Conservation (phyloP, 1,284 basidiomycete genomes). For the Austroboletus niveus region DNA sequence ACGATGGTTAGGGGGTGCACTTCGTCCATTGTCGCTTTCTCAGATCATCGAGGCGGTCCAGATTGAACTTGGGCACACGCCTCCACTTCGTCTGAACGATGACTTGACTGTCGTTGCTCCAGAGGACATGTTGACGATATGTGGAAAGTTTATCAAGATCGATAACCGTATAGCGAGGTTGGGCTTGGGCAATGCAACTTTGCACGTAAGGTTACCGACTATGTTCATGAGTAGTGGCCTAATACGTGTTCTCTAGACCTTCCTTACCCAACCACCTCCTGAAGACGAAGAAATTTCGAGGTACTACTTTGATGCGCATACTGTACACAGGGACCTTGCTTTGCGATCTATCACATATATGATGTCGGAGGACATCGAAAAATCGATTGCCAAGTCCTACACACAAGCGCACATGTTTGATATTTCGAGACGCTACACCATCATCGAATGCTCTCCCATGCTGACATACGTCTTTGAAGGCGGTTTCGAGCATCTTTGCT, state of each 20-base stretch:
- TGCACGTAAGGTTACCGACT: slow-evolving; percentile 16
- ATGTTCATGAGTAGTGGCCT: neutral
- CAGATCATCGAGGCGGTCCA: slow-evolving; percentile 32
- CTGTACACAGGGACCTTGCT: slow-evolving; percentile 28
- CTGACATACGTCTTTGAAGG: slow-evolving; percentile 31
- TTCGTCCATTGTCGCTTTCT: slow-evolving; percentile 28
- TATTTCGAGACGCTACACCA: slow-evolving; percentile 22
- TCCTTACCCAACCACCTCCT: slow-evolving; percentile 22
- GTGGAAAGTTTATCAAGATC: slow-evolving; percentile 30
- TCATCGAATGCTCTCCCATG: slow-evolving; percentile 30
- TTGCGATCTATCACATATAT: slow-evolving; percentile 32
- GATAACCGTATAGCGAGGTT: slow-evolving; percentile 22
- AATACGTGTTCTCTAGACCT: slow-evolving; percentile 14
- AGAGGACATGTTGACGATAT: slow-evolving; percentile 28
- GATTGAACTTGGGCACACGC: slow-evolving; percentile 23
- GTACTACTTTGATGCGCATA: slow-evolving; percentile 26
- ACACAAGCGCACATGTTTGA: slow-evolving; percentile 29
- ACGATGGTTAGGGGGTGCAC: slow-evolving; percentile 28
- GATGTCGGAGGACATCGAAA: slow-evolving; percentile 26
- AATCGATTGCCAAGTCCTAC: slow-evolving; percentile 22
- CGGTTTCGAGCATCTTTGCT: slow-evolving; percentile 26
- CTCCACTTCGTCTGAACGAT: slow-evolving; percentile 26
- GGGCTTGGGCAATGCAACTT: slow-evolving; percentile 24
- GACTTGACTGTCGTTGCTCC: slow-evolving; percentile 24
- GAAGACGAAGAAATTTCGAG: slow-evolving; percentile 9